Conservation (phyloP, 768 basidiomycete species). For the Baorangia bicolor region DNA sequence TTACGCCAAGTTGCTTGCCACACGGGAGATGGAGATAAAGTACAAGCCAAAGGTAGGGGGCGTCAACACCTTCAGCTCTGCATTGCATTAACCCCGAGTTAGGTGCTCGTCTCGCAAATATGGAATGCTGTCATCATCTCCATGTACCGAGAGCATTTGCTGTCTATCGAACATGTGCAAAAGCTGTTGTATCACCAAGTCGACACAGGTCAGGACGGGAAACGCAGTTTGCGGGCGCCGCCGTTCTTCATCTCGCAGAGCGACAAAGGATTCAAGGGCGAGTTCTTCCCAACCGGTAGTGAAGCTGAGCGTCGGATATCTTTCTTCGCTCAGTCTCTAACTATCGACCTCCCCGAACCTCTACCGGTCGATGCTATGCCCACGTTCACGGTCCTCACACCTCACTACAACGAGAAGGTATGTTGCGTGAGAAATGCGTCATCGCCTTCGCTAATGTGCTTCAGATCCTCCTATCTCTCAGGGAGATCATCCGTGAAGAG, state of each 20-base stretch:
- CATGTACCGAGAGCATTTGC: slow-evolving; percentile 98
- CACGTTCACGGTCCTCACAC: slow-evolving; percentile 96
- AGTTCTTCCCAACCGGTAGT: slow-evolving; percentile 92
- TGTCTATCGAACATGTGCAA: slow-evolving; percentile 98
- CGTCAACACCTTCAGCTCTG: not conserved
- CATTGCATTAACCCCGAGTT: not conserved
- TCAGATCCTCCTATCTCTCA: slow-evolving; percentile 89
- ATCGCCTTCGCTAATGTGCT: slow-evolving; percentile 3
- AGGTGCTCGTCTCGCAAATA: slow-evolving; percentile 98
- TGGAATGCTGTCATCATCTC: slow-evolving; percentile 99
- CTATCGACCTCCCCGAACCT: slow-evolving; percentile 91
- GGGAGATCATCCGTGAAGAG: slow-evolving; percentile 98
- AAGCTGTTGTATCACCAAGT: slow-evolving; percentile 98
- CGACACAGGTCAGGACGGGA: slow-evolving; percentile 77
- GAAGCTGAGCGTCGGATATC: slow-evolving; percentile 98
- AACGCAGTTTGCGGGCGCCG: slow-evolving; percentile 89
- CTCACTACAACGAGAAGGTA: slow-evolving; percentile 98
- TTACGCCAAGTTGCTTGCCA: slow-evolving; percentile 92
- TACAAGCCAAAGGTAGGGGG: slow-evolving; percentile 95
- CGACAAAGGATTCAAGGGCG: slow-evolving; percentile 79
- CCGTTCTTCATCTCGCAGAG: slow-evolving; percentile 98
- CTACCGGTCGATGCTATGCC: slow-evolving; percentile 99
- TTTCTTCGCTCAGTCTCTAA: slow-evolving; percentile 97
- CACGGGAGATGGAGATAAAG: slow-evolving; percentile 94
- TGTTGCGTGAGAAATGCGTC: slow-evolving; percentile 14